Evolutionary conservation across 306 rosid species (phyloP).

Genomic region (Neltuma alba): DNA sequence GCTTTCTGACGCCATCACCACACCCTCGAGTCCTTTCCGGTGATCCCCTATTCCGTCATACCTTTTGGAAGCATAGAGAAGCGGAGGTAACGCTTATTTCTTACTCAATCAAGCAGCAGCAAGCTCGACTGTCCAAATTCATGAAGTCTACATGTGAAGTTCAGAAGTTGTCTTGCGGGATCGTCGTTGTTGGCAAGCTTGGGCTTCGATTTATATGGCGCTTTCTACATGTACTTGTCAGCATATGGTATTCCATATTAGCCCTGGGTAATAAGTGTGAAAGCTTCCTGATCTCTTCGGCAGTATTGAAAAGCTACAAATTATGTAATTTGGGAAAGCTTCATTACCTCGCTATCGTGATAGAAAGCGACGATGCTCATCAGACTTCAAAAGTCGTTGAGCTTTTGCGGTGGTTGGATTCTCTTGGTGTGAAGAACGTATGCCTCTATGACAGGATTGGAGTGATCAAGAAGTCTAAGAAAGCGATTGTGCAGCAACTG

Average conservation of each 20-base stretch:
- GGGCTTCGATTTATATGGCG: slow-evolving; percentile 68
- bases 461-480: slow-evolving; percentile 70
- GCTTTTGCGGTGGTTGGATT: slow-evolving; percentile 72
- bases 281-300: slow-evolving; percentile 70
- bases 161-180: neutral
- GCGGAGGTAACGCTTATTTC: neutral
- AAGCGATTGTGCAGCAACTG: slow-evolving; percentile 58
- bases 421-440: slow-evolving; percentile 66
- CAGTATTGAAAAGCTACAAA: slow-evolving; percentile 56
- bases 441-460: slow-evolving; percentile 90
- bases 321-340: slow-evolving; percentile 47
- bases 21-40: neutral
- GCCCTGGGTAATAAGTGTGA: slow-evolving; percentile 42
- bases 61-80: neutral
- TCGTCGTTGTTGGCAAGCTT: slow-evolving; percentile 36
- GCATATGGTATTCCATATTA: slow-evolving; percentile 48
- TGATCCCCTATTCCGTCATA: neutral
- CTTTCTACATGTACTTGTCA: slow-evolving; percentile 57
- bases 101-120: neutral
- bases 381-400: slow-evolving; percentile 51
- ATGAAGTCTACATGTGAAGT: neutral
- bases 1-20: neutral
- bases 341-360: slow-evolving; percentile 69
- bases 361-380: slow-evolving; percentile 84
- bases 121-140: neutral